Percentiles rank a stretch among this genome's conserved stretches.
Conservation (phyloP, 2,329 filamentous ascomycete genomes). For the Phaeosphaeriaceae sp. region DNA sequence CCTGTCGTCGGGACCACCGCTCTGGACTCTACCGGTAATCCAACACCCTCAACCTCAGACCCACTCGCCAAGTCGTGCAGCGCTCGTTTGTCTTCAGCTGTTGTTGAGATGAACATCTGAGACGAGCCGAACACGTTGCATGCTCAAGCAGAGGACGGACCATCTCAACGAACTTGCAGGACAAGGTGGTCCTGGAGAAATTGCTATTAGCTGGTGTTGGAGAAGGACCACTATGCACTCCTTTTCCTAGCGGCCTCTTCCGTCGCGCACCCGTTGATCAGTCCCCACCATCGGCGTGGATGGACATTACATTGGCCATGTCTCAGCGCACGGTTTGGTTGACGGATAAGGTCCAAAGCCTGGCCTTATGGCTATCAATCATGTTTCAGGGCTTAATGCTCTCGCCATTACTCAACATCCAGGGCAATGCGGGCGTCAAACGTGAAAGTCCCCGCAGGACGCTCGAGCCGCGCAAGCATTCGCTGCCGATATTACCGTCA, state of each 20-base stretch:
- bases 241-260: slow-evolving; percentile 12
- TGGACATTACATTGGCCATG: slow-evolving; percentile 32
- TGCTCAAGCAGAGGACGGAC: neutral
- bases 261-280: slow-evolving; percentile 14
- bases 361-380: slow-evolving; percentile 18
- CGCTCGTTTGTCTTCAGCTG: slow-evolving; percentile 5
- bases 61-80: slow-evolving; percentile 10
- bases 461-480: neutral
- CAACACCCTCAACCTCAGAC: neutral
- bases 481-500: slow-evolving; percentile 18
- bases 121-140: neutral
- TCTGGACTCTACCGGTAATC: neutral
- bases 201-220: slow-evolving; percentile 1
- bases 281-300: slow-evolving; percentile 19
- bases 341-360: slow-evolving; percentile 14
- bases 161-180: slow-evolving; percentile 4
- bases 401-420: slow-evolving; percentile 15
- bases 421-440: neutral
- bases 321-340: slow-evolving; percentile 28
- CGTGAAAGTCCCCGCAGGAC: neutral
- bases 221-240: slow-evolving; percentile 5
- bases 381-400: slow-evolving; percentile 17
- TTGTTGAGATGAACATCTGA: neutral
- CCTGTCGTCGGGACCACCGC: slow-evolving; percentile 16
- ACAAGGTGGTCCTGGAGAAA: slow-evolving; percentile 1